These are phyloP conservation scores for Arachis monticola DNA, from an alignment of 331 rosid genomes.

Conservation along the genomic window DNA sequence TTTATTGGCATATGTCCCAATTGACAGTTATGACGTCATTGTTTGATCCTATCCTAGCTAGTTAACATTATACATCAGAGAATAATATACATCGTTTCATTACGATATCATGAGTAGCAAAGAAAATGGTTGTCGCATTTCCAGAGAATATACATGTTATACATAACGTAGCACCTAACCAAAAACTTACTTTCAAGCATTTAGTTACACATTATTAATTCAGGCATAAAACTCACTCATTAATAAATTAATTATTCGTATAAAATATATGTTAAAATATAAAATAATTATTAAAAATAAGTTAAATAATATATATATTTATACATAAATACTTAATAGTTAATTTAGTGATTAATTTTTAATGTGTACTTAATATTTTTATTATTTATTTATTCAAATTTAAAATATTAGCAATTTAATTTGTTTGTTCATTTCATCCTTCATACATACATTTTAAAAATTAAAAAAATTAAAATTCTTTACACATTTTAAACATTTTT, in stretches of 20 bases:
- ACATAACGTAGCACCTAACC: conserved; percentile 11
- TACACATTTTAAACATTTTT: neutral
- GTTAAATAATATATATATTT: too few species aligned
- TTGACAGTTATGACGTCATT: conserved; percentile 44
- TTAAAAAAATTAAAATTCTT: neutral
- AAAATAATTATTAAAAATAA: too few species aligned
- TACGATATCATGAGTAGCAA: neutral
- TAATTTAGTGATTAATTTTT: too few species aligned
- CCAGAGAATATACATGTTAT: neutral
- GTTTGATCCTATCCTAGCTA: conserved; percentile 35
- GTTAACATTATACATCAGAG: conserved; percentile 25
- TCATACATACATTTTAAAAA: neutral
- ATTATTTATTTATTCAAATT: neutral
- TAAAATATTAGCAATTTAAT: neutral
- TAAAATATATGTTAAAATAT: too few species aligned
- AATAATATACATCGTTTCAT: neutral
- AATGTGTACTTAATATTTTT: too few species aligned
- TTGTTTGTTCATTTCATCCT: conserved; percentile 7
- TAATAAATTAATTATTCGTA: too few species aligned
- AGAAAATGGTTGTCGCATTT: neutral
- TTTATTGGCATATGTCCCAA: conserved; percentile 35
- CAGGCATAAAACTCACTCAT: too few species aligned
- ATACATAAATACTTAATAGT: too few species aligned
- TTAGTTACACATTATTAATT: neutral
- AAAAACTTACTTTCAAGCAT: conserved; percentile 21